These are phyloP conservation scores for Coemansia sp. DNA, from an alignment of 192 early-diverging fungal genomes.

Conservation along the genomic window DNA sequence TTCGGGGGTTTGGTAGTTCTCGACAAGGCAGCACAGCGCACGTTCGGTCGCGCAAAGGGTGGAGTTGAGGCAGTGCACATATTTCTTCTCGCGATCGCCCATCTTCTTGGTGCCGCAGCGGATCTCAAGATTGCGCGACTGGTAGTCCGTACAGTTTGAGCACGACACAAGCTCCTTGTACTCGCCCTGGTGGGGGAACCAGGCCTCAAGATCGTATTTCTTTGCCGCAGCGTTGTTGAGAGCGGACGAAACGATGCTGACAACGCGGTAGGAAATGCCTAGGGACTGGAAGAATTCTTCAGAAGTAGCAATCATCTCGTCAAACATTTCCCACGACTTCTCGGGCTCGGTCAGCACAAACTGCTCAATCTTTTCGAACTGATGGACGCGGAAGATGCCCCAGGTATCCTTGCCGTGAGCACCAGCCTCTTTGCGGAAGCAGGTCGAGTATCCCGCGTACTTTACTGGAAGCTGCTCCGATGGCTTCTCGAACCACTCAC, in stretches of 20 bases:
- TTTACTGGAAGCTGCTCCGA: conserved; percentile 88
- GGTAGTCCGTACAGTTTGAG: conserved; percentile 99
- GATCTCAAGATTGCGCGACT: conserved; percentile 92
- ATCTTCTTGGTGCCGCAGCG: conserved; percentile 96
- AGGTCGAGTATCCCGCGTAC: conserved; percentile 96
- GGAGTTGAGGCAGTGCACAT: conserved; percentile 96
- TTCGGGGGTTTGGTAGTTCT: conserved; percentile 92
- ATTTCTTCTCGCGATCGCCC: conserved; percentile 91
- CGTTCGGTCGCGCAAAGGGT: conserved; percentile 96
- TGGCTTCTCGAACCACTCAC: conserved; percentile 94
- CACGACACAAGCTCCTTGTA: conserved; percentile 99
- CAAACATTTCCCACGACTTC: conserved; percentile 98
- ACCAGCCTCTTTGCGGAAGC: conserved; percentile 99
- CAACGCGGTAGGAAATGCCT: conserved; percentile 91
- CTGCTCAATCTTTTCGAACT: conserved; percentile 99
- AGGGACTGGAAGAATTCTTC: conserved; percentile 97
- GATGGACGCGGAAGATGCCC: conserved; percentile 99
- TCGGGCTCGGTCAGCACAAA: conserved; percentile 95
- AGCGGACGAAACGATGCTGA: conserved; percentile 95
- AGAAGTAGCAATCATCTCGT: conserved; percentile 87
- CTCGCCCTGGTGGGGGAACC: conserved; percentile 98
- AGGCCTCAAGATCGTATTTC: conserved; percentile 99
- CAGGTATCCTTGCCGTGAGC: conserved; percentile 95
- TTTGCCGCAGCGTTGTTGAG: conserved; percentile 99
- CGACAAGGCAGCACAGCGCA: conserved; percentile 90